A percentile compares a stretch with the other conserved stretches of the same genome.
Evolutionary conservation across 202 grass and related monocot species (phyloP).

Genomic region (Hordeum pubiflorum): DNA sequence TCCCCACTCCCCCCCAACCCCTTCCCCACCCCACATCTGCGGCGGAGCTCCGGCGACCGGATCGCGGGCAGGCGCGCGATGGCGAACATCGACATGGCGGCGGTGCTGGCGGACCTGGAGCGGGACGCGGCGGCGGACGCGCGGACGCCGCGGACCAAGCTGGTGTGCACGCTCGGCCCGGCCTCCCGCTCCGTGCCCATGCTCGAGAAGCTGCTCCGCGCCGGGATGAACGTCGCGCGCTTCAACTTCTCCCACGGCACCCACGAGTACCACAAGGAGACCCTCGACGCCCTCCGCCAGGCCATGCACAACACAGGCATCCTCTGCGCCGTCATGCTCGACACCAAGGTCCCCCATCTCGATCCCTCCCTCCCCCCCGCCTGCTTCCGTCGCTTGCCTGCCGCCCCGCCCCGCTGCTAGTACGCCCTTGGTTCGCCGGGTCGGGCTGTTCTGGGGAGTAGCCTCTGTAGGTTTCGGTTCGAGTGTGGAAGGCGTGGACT

Average conservation of each 20-base stretch:
- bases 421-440: background rate
- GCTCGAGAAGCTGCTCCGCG: conserved; percentile 92
- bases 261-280: conserved; percentile 96
- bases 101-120: conserved; percentile 58
- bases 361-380: background rate
- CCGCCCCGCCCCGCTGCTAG: no score
- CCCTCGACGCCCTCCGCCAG: conserved; percentile 67
- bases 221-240: conserved; percentile 94
- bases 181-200: conserved; percentile 77
- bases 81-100: conserved; percentile 83
- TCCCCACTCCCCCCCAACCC: background rate
- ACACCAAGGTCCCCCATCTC: conserved; percentile 52
- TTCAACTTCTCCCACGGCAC: conserved; percentile 99
- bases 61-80: conserved; percentile 22
- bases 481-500: background rate
- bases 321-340: conserved; percentile 93
- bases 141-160: conserved; percentile 58
- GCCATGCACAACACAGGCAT: conserved; percentile 96
- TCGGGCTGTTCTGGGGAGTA: background rate
- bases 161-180: conserved; percentile 79
- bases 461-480: background rate
- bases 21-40: background rate
- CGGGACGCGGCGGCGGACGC: conserved; percentile 19
- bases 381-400: background rate
- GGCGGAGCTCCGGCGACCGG: background rate